Percentiles rank a stretch among this genome's conserved stretches.
These are phyloP conservation scores for Dorcoceras hygrometricum DNA, from an alignment of 257 asterid species.

Conservation along the genomic window DNA sequence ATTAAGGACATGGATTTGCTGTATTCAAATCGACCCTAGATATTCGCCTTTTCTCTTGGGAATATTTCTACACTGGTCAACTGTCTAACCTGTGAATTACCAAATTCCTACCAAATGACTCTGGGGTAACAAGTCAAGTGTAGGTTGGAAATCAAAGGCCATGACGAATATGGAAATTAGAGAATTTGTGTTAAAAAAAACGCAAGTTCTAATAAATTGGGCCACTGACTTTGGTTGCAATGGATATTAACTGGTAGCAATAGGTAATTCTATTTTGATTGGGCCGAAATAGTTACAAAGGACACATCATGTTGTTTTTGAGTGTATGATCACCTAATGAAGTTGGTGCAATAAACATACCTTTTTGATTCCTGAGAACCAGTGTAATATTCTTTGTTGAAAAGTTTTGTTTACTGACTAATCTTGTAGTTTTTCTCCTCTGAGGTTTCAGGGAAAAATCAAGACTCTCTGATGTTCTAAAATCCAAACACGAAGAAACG, in stretches of 20 bases:
- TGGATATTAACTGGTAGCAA: neutral
- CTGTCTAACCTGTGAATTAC: neutral
- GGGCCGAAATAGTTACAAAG: neutral
- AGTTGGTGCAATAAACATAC: conserved; percentile 8
- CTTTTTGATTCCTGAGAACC: neutral
- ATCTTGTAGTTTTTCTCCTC: conserved; percentile 21
- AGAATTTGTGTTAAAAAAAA: conserved; percentile 17
- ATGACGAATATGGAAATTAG: neutral
- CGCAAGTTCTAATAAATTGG: conserved; percentile 12
- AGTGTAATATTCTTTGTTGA: neutral
- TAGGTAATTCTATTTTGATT: neutral
- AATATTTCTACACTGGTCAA: too few relatives aligned
- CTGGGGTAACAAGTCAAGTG: conserved; percentile 1
- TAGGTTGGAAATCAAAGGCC: conserved; percentile 12
- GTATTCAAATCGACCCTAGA: conserved; percentile 3
- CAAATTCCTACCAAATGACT: neutral
- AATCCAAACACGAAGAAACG: conserved; percentile 86
- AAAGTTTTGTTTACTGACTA: conserved; percentile 5
- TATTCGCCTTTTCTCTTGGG: neutral
- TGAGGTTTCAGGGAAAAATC: conserved; percentile 65
- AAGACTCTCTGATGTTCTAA: conserved; percentile 59
- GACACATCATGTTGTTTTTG: neutral
- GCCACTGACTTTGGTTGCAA: conserved; percentile 2
- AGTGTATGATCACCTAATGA: conserved; percentile 1
- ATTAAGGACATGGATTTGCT: conserved; percentile 9